phyloP scores from a whole-genome alignment of 1,284 basidiomycete species.

The Serendipita sp. region DNA sequence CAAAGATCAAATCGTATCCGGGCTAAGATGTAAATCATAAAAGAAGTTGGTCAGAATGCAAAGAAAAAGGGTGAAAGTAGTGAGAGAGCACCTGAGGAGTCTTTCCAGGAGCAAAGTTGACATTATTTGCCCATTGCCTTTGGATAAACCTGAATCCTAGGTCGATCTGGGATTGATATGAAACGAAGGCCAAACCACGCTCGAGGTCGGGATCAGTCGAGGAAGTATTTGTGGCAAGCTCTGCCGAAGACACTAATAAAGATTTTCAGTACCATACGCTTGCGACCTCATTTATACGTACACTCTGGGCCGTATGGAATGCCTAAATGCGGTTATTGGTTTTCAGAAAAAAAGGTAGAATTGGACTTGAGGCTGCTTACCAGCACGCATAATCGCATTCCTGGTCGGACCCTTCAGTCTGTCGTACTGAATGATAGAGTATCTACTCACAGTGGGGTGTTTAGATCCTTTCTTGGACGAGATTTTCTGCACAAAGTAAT shows the following conservation, averaged over 20 bases:
- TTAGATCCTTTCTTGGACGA: conserved; percentile 34
- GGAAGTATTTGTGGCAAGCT: conserved; percentile 25
- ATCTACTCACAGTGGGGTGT: background rate
- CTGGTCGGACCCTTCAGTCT: conserved; percentile 2
- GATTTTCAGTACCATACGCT: background rate
- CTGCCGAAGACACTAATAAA: conserved; percentile 23
- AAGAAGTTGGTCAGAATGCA: background rate
- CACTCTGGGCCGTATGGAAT: conserved; percentile 33
- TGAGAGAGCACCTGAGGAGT: background rate
- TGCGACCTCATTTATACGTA: background rate
- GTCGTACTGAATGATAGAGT: background rate
- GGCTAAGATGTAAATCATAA: conserved; percentile 7
- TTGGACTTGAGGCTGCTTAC: background rate
- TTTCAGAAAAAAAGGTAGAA: background rate
- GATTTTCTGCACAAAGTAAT: conserved; percentile 25
- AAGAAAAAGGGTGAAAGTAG: background rate
- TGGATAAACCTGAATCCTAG: conserved; percentile 34
- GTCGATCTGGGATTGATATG: conserved; percentile 33
- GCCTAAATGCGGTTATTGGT: conserved; percentile 17
- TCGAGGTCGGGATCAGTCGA: conserved; percentile 17
- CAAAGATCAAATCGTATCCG: conserved; percentile 20
- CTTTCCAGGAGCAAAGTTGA: conserved; percentile 8
- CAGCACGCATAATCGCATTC: conserved; percentile 27
- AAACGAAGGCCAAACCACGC: conserved; percentile 37
- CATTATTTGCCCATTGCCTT: conserved; percentile 9